Base-by-base conservation (phyloP, 2,329 filamentous ascomycete genomes). In the Aspergillus costaricaensis region DNA sequence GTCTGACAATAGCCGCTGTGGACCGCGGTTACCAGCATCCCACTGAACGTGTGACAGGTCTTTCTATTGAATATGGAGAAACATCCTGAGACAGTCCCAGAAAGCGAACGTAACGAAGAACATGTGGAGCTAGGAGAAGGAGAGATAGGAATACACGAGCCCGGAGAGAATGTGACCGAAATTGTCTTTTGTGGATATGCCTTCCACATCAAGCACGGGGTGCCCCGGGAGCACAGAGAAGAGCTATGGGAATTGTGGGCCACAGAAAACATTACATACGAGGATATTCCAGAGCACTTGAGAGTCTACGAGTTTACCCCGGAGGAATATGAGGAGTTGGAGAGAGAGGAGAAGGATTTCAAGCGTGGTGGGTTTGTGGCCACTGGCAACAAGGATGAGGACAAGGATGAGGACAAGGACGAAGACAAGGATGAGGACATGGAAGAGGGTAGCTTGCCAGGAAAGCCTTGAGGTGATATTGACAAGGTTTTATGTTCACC, bases 1-100 rank as follows among this genome's bases (percentile, higher is more conserved):
- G 38, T n/a, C 6, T 17, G 6, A 41, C 38, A 17, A n/a, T n/a
- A 17, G 5, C 14, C 14, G 4, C 38, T 5, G 5, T 8, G 7
- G 1, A 41, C n/a, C 3, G 2, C 3, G 38, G 8, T n/a, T 17
- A 41, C 6, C 4, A n/a, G 2, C 1, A n/a, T 8, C 2, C 2
- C 6, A 41, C 15, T n/a, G 3, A 41, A 17, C n/a, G 9, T n/a
- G 0, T n/a, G 14, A 41, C 14, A 41, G 14, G n/a, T 6, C 38
- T 14, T 5, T 2, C n/a, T 41, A 8, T n/a, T n/a, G n/a, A n/a
- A 14, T 2, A 8, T n/a, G 38, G 38, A n/a, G 38, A 41, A n/a
- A 1, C 38, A 15, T 5, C 7, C 14, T 15, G 38, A 41, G 15
- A 8, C 38, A 41, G 6, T n/a, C 14, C 15, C 15, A 41, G n/a